Evolutionary conservation across 2,329 filamentous ascomycete species (phyloP).

Genomic region (Penicillium sp.): DNA sequence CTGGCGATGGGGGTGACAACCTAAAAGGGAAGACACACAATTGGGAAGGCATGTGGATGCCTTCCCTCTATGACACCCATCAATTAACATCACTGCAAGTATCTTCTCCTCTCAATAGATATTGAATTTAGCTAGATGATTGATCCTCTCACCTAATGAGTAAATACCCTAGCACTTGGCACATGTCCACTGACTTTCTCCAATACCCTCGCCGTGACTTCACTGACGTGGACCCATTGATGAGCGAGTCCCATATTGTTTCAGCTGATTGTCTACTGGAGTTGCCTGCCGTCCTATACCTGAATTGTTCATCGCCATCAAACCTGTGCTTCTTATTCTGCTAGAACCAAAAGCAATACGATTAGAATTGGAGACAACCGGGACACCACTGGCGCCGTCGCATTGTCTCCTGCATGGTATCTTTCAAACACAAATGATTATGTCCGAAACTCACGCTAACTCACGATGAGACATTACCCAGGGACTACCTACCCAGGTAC

Average conservation of each 20-base stretch:
- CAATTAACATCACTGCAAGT: too few species aligned
- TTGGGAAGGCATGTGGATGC: too few species aligned
- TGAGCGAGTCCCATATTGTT: not conserved
- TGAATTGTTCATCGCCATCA: not conserved
- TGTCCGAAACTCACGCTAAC: not conserved
- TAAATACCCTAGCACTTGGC: not conserved
- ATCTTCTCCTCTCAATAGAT: too few species aligned
- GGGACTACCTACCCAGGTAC: not conserved
- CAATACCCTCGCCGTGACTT: not conserved
- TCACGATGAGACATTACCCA: not conserved
- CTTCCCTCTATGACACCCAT: too few species aligned
- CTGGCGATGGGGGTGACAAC: not conserved
- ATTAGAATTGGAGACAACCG: too few species aligned
- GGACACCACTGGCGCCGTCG: too few species aligned
- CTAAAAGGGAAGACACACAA: not conserved
- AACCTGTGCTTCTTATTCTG: too few species aligned
- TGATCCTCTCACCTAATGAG: too few species aligned
- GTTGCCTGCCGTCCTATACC: too few species aligned
- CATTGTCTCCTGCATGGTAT: too few species aligned
- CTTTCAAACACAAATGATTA: not conserved
- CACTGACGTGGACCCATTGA: not conserved
- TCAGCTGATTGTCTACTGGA: not conserved
- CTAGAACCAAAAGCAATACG: too few species aligned
- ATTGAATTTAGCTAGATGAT: too few species aligned
- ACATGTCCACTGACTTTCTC: not conserved